A percentile compares a stretch with the other conserved stretches of the same genome.
Conservation (phyloP, 2,329 filamentous ascomycete genomes). For the Claviceps sp. region DNA sequence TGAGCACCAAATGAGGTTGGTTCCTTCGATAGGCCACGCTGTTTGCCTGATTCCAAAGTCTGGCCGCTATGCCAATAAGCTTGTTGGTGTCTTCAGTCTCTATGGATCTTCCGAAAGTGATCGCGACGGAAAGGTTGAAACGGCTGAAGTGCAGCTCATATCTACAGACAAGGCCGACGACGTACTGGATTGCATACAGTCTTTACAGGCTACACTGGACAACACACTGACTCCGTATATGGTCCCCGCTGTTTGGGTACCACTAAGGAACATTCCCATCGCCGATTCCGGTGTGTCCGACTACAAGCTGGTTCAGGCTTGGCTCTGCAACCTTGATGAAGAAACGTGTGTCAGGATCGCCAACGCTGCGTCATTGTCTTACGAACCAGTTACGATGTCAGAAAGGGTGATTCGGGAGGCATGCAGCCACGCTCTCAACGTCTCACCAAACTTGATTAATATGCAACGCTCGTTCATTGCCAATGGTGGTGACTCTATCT, state of each 20-base stretch:
- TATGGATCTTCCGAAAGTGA: neutral
- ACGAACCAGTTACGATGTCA: neutral
- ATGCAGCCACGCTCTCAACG: constrained; percentile 4
- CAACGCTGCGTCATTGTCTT: neutral
- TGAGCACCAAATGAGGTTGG: constrained; percentile 7
- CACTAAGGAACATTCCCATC: neutral
- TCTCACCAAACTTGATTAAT: constrained; percentile 1
- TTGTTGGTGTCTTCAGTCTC: constrained; percentile 6
- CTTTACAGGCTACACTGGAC: neutral
- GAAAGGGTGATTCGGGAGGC: constrained; percentile 4
- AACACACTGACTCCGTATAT: neutral
- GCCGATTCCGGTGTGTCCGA: neutral
- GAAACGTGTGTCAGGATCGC: neutral
- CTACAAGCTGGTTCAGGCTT: neutral
- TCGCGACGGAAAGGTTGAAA: neutral
- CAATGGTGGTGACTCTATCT: constrained; percentile 7
- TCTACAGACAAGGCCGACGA: neutral
- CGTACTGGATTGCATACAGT: neutral
- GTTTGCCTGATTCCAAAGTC: neutral
- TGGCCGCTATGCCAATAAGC: constrained; percentile 2
- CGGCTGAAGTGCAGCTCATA: neutral
- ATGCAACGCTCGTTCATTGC: constrained; percentile 6
- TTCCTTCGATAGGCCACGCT: neutral
- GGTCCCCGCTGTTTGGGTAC: neutral
- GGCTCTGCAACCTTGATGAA: constrained; percentile 1